Evolutionary conservation across 2,329 filamentous ascomycete genomes (phyloP).

Genomic region (Xylariaceae sp.): DNA sequence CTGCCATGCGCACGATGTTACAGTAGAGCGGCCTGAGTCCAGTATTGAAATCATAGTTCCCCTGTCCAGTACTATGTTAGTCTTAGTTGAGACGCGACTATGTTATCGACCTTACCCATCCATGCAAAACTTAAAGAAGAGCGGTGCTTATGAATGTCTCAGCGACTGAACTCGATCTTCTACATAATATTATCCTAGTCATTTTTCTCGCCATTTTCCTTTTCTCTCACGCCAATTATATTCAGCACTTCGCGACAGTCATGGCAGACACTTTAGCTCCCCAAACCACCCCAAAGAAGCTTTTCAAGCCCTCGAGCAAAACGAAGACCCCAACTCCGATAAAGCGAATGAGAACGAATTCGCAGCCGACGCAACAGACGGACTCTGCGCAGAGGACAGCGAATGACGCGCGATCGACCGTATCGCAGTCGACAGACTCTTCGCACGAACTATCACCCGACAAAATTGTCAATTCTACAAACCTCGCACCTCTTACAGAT

Average conservation of each 20-base stretch:
- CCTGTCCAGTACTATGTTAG: too few relatives aligned
- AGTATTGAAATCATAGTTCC: too few relatives aligned
- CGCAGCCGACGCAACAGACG: conserved; percentile 16
- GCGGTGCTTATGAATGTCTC: conserved; percentile 11
- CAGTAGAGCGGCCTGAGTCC: not conserved
- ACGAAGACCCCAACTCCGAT: conserved; percentile 41
- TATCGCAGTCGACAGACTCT: conserved; percentile 15
- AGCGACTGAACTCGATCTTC: conserved; percentile 27
- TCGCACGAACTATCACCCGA: conserved; percentile 14
- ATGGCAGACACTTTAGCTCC: conserved; percentile 41
- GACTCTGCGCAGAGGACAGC: not conserved
- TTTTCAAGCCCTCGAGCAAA: conserved; percentile 44
- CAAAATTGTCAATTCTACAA: conserved; percentile 26
- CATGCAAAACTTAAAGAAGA: conserved; percentile 6
- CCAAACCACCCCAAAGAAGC: conserved; percentile 41
- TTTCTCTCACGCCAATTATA: conserved; percentile 31
- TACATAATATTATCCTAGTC: conserved; percentile 34
- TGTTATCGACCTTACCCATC: not conserved
- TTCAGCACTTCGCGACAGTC: conserved; percentile 26
- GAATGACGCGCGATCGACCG: conserved; percentile 2
- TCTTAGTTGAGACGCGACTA: too few relatives aligned
- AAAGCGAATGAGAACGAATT: conserved; percentile 31
- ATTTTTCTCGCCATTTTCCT: conserved; percentile 37
- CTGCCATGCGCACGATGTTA: too few relatives aligned
- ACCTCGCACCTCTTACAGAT: conserved; percentile 32